Percentiles rank a stretch among this genome's conserved stretches.
Evolutionary conservation across 1,139 yeast genomes (phyloP).

Genomic region (Pichia terricola): DNA sequence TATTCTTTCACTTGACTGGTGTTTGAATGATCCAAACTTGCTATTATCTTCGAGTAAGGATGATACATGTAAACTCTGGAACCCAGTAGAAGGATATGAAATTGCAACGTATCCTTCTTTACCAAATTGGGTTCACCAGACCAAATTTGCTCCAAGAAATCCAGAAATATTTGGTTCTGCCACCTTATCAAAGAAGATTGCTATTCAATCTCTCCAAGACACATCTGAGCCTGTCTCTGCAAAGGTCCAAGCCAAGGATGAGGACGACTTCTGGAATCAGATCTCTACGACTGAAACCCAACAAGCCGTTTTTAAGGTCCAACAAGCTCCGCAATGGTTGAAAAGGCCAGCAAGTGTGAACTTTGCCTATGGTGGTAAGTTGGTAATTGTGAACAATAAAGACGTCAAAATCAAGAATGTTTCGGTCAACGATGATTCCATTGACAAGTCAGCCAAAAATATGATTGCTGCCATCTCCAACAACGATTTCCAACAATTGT

Average conservation of each 20-base stretch:
- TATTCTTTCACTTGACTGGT: constrained; percentile 88
- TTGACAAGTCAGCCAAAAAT: constrained; percentile 34
- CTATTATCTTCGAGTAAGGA: constrained; percentile 88
- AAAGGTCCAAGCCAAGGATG: constrained; percentile 34
- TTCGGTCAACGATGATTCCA: constrained; percentile 27
- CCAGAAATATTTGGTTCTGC: constrained; percentile 94
- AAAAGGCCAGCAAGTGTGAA: constrained; percentile 64
- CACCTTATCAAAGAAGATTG: constrained; percentile 81
- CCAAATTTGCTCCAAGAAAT: constrained; percentile 74
- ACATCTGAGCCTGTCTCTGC: constrained; percentile 47
- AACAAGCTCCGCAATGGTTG: constrained; percentile 89
- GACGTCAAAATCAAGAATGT: constrained; percentile 29
- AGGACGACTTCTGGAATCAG: constrained; percentile 82
- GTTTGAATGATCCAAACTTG: constrained; percentile 67
- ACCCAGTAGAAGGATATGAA: constrained; percentile 60
- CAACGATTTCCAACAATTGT: constrained; percentile 44
- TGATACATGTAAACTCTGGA: constrained; percentile 82
- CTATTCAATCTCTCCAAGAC: constrained; percentile 83
- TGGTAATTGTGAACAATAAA: constrained; percentile 45
- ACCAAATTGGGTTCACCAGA: constrained; percentile 88
- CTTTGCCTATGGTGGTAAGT: constrained; percentile 92
- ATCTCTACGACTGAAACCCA: constrained; percentile 66
- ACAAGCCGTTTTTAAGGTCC: constrained; percentile 55
- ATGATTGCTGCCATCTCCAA: constrained; percentile 52
- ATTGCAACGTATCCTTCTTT: constrained; percentile 86